Base-by-base conservation (phyloP, 768 basidiomycete genomes). In the Calocera cornea region DNA sequence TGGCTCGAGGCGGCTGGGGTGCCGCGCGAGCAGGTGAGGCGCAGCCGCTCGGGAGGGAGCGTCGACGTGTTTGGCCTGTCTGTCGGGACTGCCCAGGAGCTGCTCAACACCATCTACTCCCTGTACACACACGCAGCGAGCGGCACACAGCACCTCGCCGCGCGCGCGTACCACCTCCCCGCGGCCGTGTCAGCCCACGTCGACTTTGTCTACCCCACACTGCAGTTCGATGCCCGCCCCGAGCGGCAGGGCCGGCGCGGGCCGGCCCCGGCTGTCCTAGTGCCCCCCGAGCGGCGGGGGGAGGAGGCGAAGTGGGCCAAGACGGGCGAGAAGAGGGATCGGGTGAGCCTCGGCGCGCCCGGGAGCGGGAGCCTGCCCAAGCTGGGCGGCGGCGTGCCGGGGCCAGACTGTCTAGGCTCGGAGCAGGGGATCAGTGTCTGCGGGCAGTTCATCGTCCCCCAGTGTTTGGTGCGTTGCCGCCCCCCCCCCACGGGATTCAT, bases 1-100 rank as follows among this genome's bases (percentile, higher is more conserved):
- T 83, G 82, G 82, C 72, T 83, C 16, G 50, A 73, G 1, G 72
- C 75, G 11, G 72, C 71, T 1, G 82, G 82, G 1, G 69, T 83
- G 19, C 71, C 24, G 14, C 24, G 7, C 11, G 11, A 7, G 27
- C 8, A 7, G 14, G 19, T 60, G 5, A 60, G 27, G 54, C 24
- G 54, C 27, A 16, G 14, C 16, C 24, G 31, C 16, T 60, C 54
- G 2, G 54, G 54, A 2, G 54, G 54, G 54, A 5, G 5, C 10
- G 54, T 60, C 14, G 54, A 60, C 31, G 54, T 60, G 2, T 22
- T 10, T 2, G 54, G 54, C 11, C 31, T 60, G 24, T 29, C 54
- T 2, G 54, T 60, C 2, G 24, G 27, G 14, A 19, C 7, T 3
- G 54, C 54, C 7, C 54, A 60, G 54, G 7, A 19, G 27, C 31